Evolutionary conservation across 2,329 filamentous ascomycete species (phyloP).

Genomic region (Fusarium guadeloupense): DNA sequence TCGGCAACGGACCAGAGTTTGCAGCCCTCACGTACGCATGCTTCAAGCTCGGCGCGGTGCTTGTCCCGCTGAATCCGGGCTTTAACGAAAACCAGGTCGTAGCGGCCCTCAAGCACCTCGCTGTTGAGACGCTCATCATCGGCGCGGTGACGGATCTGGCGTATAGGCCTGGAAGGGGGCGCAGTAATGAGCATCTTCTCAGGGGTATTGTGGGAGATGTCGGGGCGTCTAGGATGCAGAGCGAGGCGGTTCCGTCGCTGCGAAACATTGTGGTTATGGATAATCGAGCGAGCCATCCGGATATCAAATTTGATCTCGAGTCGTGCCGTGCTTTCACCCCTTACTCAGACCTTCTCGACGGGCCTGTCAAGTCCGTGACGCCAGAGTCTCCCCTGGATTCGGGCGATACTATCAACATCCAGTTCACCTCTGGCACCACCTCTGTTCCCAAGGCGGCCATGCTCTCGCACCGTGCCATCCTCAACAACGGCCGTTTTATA

Average conservation of each 20-base stretch:
- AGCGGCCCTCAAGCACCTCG: slow-evolving; percentile 80
- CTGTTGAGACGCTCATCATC: slow-evolving; percentile 78
- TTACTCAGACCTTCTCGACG: slow-evolving; percentile 53
- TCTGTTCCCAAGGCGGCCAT: slow-evolving; percentile 91
- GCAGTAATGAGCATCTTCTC: slow-evolving; percentile 62
- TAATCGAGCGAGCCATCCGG: slow-evolving; percentile 68
- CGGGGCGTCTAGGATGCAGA: slow-evolving; percentile 45
- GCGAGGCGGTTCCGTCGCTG: slow-evolving; percentile 71
- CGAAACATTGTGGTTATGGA: slow-evolving; percentile 79
- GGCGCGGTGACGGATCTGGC: slow-evolving; percentile 88
- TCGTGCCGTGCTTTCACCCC: slow-evolving; percentile 55
- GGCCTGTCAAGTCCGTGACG: slow-evolving; percentile 47
- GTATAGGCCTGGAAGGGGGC: slow-evolving; percentile 64
- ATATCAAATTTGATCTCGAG: slow-evolving; percentile 56
- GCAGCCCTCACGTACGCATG: slow-evolving; percentile 87
- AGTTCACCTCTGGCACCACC: slow-evolving; percentile 97
- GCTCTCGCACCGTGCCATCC: slow-evolving; percentile 82
- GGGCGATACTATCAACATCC: slow-evolving; percentile 87
- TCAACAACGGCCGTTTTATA: slow-evolving; percentile 92
- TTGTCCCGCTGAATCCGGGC: slow-evolving; percentile 92
- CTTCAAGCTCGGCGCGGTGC: slow-evolving; percentile 92
- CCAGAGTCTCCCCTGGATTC: slow-evolving; percentile 61
- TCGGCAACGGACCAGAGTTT: slow-evolving; percentile 88
- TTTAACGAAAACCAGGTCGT: slow-evolving; percentile 84
- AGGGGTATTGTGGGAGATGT: slow-evolving; percentile 56